A percentile compares a stretch with the other conserved stretches of the same genome.
Evolutionary conservation across 2,329 filamentous ascomycete genomes (phyloP).

Genomic region (Fusarium falciforme): DNA sequence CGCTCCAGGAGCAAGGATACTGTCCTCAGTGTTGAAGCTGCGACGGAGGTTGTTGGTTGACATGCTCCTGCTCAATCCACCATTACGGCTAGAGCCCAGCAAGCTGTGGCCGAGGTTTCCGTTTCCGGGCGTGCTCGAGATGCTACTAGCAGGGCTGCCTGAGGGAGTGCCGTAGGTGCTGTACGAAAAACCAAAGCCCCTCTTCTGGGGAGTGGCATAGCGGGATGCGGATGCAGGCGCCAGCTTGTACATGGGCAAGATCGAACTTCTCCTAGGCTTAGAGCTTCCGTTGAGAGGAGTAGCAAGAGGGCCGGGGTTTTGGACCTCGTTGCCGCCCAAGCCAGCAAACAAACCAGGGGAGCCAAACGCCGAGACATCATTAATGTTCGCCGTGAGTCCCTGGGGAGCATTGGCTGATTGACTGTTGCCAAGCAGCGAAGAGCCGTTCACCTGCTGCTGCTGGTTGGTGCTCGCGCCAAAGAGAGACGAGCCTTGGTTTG

Average conservation of each 20-base stretch:
- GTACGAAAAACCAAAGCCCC: conserved; percentile 92
- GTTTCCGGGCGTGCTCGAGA: conserved; percentile 74
- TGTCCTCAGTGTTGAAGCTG: conserved; percentile 84
- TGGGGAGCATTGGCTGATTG: conserved; percentile 66
- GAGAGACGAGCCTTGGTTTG: conserved; percentile 56
- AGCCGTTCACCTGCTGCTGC: conserved; percentile 63
- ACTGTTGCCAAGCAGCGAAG: conserved; percentile 70
- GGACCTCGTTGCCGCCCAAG: conserved; percentile 70
- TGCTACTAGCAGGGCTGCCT: conserved; percentile 73
- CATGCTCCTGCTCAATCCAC: conserved; percentile 85
- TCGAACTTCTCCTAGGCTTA: conserved; percentile 81
- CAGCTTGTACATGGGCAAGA: conserved; percentile 87
- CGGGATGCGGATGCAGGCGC: conserved; percentile 84
- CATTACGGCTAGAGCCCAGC: conserved; percentile 72
- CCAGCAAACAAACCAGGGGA: conserved; percentile 87
- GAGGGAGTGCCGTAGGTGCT: conserved; percentile 88
- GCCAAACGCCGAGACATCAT: conserved; percentile 89
- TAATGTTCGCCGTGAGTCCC: conserved; percentile 80
- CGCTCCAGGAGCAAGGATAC: conserved; percentile 85
- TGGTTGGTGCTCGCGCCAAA: conserved; percentile 61
- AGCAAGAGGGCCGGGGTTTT: conserved; percentile 87
- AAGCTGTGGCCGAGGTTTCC: conserved; percentile 75
- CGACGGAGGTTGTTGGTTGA: conserved; percentile 88
- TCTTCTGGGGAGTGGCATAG: conserved; percentile 85
- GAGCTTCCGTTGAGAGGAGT: conserved; percentile 83